Base-by-base conservation (phyloP, 495 filamentous ascomycete species). In the Chaetomidium leptoderma region DNA sequence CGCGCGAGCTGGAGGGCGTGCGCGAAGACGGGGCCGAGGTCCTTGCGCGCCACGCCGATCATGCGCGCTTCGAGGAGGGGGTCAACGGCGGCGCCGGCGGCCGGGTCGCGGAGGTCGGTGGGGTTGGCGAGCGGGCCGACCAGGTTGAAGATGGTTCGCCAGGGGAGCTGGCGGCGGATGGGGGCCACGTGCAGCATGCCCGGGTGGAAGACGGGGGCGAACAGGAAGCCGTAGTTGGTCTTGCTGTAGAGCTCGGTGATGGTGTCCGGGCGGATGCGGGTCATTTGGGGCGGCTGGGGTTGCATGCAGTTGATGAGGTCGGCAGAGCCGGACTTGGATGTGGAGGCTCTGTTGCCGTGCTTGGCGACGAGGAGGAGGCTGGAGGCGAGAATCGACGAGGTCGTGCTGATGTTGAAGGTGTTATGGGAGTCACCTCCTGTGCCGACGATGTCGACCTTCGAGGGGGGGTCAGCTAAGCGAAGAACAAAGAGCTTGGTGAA, bases 321-420 rank as follows among this genome's bases (percentile, higher is more conserved):
- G 27, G 95, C 93, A 14, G 92, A 95, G 35, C 95, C 95, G 6
- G 95, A 97, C 56, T 90, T 86, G 16, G 92, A 97, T 14, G 95
- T 97, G 8, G 91, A 90, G n/a, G 93, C 91, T 53, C 85, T 84
- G 76, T 97, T 97, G 56, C 95, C 95, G 75, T 99, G 93, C 72
- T 99, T 98, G 54, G 87, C 88, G 51, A 95, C 78, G 43, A 93
- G 75, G 17, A 97, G 80, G 13, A 90, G 73, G 16, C 88, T 83
- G 6, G 91, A 92, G 55, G 88, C 91, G 43, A 99, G 78, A 65
- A 99, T 95, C 6, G 91, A 95, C 4, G 95, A 82, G 7, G 92
- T 95, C 4, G 93, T 97, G 62, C 86, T 90, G 70, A 99, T 90
- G 70, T 99, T 99, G 83, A 96, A 97, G 19, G 95, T 99, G 70